Evolutionary conservation across 2,329 filamentous ascomycete genomes (phyloP).

Genomic region (Diaporthe australafricana): DNA sequence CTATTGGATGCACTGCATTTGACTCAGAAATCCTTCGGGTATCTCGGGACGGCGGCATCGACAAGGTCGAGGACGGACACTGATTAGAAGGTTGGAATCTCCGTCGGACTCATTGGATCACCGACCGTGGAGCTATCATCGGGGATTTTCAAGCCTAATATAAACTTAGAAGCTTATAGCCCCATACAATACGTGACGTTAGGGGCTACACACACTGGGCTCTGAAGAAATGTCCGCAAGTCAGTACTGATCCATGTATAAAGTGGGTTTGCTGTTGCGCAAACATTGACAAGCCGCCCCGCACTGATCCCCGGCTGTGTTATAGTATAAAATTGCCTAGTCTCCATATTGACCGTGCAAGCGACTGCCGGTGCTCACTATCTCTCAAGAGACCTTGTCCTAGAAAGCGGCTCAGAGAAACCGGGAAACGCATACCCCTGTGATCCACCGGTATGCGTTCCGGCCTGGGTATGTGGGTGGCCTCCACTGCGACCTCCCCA

Average conservation of each 20-base stretch:
- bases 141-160: conserved; percentile 30
- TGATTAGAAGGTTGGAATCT: background rate
- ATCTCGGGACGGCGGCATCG: background rate
- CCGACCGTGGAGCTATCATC: background rate
- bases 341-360: background rate
- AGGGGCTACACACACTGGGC: background rate
- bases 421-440: background rate
- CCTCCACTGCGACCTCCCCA: conserved; percentile 15
- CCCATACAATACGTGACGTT: background rate
- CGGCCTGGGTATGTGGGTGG: background rate
- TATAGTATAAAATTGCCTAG: background rate
- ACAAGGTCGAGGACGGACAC: background rate
- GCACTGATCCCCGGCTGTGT: background rate
- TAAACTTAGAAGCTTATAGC: conserved; percentile 25
- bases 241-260: background rate
- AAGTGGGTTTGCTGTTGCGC: background rate
- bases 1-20: background rate
- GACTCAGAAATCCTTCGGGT: background rate
- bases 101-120: background rate
- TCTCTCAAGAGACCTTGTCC: background rate
- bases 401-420: background rate
- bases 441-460: conserved; percentile 16
- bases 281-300: background rate
- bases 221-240: background rate
- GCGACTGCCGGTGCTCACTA: no score